Percentiles rank a stretch among this genome's conserved stretches.
Evolutionary conservation across 441 rosid species (phyloP).

Genomic region (Pelargonium australe): DNA sequence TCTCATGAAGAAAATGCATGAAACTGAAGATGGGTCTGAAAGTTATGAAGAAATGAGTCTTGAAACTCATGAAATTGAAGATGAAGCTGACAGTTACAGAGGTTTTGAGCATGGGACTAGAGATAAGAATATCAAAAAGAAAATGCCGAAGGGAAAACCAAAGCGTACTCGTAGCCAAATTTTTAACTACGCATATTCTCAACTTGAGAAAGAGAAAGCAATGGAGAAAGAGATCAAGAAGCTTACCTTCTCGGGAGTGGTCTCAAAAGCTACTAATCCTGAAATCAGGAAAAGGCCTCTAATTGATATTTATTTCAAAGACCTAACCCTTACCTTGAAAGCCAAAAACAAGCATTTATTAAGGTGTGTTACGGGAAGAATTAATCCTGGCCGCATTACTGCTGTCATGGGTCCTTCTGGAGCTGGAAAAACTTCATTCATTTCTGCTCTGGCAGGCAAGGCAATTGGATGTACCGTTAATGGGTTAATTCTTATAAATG

Average conservation of each 20-base stretch:
- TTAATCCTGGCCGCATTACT: slow-evolving; percentile 83
- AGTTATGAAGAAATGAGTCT: no score
- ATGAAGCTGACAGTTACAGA: no score
- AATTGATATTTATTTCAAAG: slow-evolving; percentile 76
- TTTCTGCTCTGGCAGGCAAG: slow-evolving; percentile 84
- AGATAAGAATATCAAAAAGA: slow-evolving; percentile 54
- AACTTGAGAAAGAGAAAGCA: slow-evolving; percentile 88
- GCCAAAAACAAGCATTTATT: slow-evolving; percentile 73
- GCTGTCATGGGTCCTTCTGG: slow-evolving; percentile 99
- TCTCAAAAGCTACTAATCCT: slow-evolving; percentile 71
- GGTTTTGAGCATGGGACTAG: slow-evolving; percentile 11
- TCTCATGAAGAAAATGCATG: slow-evolving; percentile 25
- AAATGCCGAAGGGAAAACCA: slow-evolving; percentile 66
- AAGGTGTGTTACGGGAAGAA: slow-evolving; percentile 80
- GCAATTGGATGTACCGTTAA: slow-evolving; percentile 64
- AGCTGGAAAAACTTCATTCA: slow-evolving; percentile 94
- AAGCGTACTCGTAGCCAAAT: slow-evolving; percentile 92
- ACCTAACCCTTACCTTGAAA: slow-evolving; percentile 66
- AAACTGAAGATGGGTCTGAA: slow-evolving; percentile 42
- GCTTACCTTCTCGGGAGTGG: slow-evolving; percentile 81
- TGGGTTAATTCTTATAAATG: slow-evolving; percentile 76
- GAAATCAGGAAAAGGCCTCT: slow-evolving; percentile 58
- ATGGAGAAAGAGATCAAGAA: slow-evolving; percentile 71
- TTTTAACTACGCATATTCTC: slow-evolving; percentile 87
- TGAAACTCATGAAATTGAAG: no score